Percentiles rank a stretch among this genome's conserved stretches.
Evolutionary conservation across 2,329 filamentous ascomycete genomes (phyloP).

Genomic region (Trichophyton benhamiae): DNA sequence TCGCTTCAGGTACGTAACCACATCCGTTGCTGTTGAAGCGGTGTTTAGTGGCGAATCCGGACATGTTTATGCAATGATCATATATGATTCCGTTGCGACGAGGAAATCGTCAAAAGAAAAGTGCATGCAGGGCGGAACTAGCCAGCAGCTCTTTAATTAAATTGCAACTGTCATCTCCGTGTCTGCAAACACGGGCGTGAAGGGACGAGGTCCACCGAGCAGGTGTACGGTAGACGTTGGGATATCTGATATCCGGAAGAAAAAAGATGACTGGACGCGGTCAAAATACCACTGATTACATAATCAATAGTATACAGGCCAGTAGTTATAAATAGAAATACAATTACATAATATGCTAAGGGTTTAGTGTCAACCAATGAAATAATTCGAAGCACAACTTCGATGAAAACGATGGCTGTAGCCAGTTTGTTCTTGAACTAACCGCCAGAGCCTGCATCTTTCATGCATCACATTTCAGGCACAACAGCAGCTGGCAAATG

Average conservation of each 20-base stretch:
- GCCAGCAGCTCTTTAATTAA: too few species aligned
- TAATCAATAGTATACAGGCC: not conserved
- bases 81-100: too few species aligned
- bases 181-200: too few species aligned
- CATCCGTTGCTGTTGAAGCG: not conserved
- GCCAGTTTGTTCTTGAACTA: not conserved
- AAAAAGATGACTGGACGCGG: not conserved
- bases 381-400: not conserved
- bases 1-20: not conserved
- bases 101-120: too few species aligned
- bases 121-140: too few species aligned
- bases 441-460: not conserved
- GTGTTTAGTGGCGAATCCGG: not conserved
- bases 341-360: not conserved
- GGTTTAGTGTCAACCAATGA: not conserved
- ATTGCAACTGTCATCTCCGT: too few species aligned
- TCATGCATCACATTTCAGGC: constrained; percentile 4
- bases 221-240: not conserved
- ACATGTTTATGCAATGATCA: not conserved
- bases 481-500: constrained; percentile 2
- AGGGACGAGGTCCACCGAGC: too few species aligned
- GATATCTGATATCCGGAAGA: not conserved
- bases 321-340: not conserved
- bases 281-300: not conserved
- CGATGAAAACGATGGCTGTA: too few species aligned